A percentile compares a stretch with the other conserved stretches of the same genome.
phyloP scores from a whole-genome alignment of 2,329 filamentous ascomycete species.

The Microdochium paspali region DNA sequence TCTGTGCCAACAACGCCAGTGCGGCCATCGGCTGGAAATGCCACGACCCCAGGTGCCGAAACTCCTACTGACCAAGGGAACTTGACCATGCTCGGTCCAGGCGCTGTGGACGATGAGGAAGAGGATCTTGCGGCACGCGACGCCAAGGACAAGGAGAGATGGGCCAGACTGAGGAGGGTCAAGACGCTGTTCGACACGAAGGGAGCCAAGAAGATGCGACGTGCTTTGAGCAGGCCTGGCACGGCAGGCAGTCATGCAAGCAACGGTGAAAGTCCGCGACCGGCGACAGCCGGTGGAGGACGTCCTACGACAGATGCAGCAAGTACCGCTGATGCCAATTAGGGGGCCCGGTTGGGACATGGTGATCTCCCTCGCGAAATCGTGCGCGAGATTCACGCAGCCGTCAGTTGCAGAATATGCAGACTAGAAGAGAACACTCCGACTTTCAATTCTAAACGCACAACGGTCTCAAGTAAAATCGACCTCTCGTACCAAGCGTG shows the following conservation, averaged over 20 bases:
- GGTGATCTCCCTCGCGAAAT: background rate
- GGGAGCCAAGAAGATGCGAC: slow-evolving; percentile 41
- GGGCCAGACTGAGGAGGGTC: slow-evolving; percentile 61
- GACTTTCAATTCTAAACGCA: background rate
- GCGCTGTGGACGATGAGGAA: slow-evolving; percentile 17
- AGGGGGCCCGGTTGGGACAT: no score
- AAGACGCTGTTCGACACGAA: slow-evolving; percentile 65
- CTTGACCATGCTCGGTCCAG: slow-evolving; percentile 9
- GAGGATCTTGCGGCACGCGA: slow-evolving; percentile 36
- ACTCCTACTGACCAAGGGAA: slow-evolving; percentile 9
- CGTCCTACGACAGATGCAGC: background rate
- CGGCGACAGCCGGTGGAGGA: slow-evolving; percentile 8
- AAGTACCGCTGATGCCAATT: background rate
- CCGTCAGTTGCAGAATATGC: no score
- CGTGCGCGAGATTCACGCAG: background rate
- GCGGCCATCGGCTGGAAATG: slow-evolving; percentile 7
- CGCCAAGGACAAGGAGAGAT: slow-evolving; percentile 61
- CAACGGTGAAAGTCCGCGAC: slow-evolving; percentile 8
- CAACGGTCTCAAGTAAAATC: no score
- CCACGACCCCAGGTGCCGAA: background rate
- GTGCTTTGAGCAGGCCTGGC: slow-evolving; percentile 30
- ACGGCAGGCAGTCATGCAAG: slow-evolving; percentile 14
- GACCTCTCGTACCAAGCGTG: no score
- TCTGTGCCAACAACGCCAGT: slow-evolving; percentile 13
- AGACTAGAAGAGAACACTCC: background rate